Percentiles rank a stretch among this genome's conserved stretches.
phyloP scores from a whole-genome alignment of 306 rosid genomes.

The Trifolium subterraneum region DNA sequence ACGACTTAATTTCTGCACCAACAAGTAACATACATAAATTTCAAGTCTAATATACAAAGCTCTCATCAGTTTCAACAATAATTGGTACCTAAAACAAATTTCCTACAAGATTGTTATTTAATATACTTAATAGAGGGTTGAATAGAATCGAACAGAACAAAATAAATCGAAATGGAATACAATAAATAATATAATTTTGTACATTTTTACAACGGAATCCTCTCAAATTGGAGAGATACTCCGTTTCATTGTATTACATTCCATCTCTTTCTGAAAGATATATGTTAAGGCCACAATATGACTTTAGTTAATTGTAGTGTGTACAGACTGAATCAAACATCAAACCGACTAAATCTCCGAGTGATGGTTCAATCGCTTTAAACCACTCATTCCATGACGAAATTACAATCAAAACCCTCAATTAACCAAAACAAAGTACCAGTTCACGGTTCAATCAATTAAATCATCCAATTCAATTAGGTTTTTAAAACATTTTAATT shows the following conservation, averaged over 20 bases:
- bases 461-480: not conserved
- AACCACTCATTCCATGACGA: not conserved
- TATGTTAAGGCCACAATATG: not conserved
- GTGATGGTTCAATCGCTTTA: not conserved
- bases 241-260: not conserved
- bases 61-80: constrained; percentile 14
- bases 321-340: not conserved
- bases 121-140: not conserved
- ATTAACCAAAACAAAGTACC: not conserved
- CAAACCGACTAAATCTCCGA: not conserved
- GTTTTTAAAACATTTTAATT: not conserved
- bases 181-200: not conserved
- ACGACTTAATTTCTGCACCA: constrained; percentile 70
- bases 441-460: not conserved
- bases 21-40: constrained; percentile 18
- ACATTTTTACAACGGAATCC: not conserved
- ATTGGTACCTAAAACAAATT: not conserved
- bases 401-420: not conserved
- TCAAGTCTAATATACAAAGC: not conserved
- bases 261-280: not conserved
- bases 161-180: not conserved
- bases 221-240: not conserved
- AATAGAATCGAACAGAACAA: not conserved
- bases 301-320: not conserved
- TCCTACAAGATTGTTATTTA: not conserved